Conservation (phyloP, 306 rosid genomes). For the Rosa multiflora region DNA sequence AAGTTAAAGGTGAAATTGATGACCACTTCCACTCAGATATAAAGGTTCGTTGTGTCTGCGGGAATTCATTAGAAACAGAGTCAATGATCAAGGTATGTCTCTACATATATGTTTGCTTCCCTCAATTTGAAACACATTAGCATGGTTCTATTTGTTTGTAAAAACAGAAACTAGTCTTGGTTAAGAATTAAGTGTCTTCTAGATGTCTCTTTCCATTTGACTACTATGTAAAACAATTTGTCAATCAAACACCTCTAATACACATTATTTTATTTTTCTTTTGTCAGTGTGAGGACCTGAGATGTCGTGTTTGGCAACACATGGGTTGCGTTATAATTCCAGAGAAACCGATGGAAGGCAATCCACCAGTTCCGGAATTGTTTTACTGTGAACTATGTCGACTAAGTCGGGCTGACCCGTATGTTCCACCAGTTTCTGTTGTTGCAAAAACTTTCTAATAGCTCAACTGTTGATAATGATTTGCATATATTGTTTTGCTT, state of each 20-base stretch:
- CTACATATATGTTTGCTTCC: neutral
- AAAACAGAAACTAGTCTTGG: neutral
- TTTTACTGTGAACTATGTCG: conserved; percentile 94
- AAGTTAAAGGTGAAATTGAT: conserved; percentile 76
- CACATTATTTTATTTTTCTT: neutral
- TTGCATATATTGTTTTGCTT: neutral
- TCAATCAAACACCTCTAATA: neutral
- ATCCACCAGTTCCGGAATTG: conserved; percentile 60
- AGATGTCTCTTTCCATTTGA: neutral
- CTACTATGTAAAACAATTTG: neutral
- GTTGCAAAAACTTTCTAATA: neutral
- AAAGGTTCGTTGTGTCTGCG: conserved; percentile 91
- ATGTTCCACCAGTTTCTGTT: conserved; percentile 35
- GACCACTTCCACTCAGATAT: conserved; percentile 64
- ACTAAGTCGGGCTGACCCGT: conserved; percentile 97
- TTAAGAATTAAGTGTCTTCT: neutral
- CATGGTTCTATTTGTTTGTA: neutral
- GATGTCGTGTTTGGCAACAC: conserved; percentile 95
- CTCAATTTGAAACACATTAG: neutral
- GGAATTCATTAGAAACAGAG: conserved; percentile 76
- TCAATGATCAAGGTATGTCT: conserved; percentile 72
- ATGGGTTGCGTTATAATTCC: conserved; percentile 83
- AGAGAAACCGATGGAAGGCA: conserved; percentile 81
- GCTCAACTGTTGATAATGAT: neutral
- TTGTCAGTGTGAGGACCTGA: conserved; percentile 85